Base-by-base conservation (phyloP, 1,284 basidiomycete species). In the Ustilago lituana region DNA sequence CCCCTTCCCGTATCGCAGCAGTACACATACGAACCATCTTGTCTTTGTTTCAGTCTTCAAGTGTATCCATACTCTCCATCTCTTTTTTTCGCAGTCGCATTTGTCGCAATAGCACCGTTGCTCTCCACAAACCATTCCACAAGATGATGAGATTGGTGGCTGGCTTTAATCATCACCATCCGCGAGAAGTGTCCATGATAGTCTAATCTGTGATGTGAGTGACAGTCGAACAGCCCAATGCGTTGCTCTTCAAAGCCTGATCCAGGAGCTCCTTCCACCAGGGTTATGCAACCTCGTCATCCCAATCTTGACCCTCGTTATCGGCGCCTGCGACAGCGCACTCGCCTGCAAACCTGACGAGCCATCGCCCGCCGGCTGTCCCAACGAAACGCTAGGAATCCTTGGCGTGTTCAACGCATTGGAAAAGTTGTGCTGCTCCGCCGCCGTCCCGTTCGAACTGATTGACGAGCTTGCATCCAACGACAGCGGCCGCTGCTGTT, bases 241-340 rank as follows among this genome's bases (percentile, higher is more conserved):
- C n/a, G n/a, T n/a, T n/a, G n/a, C n/a, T n/a, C n/a, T n/a, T 43
- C 44, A 71, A 15, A 71, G 55, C 15, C 68, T 93, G 72, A 97
- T 93, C 91, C 91, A 98, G 74, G 91, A 94, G 78, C 92, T 92
- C 38, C 90, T 85, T 1, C 95, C 95, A 1, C 88, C 88, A 0
- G 93, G 88, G 82, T 98, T 98, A 79, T 96, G 94, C 82, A 98
- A 83, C 61, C 87, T 87, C 19, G 92, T 94, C 84, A 96, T 93
- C 3, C 92, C 93, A 76, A 97, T 94, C 83, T 98, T 97, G 63
- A 97, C 80, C 46, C 86, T 53, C 4, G 54, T 58, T 1, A 31
- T n/a, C 14, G 52, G 33, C 9, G 41, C 46, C 3, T 43, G 40
- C 1, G 50, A 55, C 35, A 62, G 6, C 0, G 48, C 51, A 32